Evolutionary conservation across 2,329 filamentous ascomycete species (phyloP).

Genomic region (Neofusicoccum laricinum): DNA sequence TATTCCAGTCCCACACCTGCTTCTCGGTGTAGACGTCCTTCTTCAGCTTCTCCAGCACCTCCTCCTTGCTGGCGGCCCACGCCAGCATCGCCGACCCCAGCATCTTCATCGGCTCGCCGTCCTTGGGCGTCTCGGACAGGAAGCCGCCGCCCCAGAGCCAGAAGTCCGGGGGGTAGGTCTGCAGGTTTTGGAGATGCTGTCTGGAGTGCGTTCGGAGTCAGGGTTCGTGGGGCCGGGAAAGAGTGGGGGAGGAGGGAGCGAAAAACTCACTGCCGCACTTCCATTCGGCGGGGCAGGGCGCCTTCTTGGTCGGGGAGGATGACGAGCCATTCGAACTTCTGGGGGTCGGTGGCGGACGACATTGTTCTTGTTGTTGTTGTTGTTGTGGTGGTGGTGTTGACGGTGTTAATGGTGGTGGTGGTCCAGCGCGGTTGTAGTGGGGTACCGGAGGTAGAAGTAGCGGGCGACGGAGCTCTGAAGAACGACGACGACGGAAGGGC

Average conservation of each 20-base stretch:
- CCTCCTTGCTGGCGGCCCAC: constrained; percentile 65
- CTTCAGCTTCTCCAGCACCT: constrained; percentile 63
- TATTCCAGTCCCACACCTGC: constrained; percentile 72
- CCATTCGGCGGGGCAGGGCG: constrained; percentile 42
- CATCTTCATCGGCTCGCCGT: constrained; percentile 66
- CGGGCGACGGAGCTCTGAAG: neutral
- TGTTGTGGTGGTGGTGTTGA: neutral
- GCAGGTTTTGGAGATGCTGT: constrained; percentile 57
- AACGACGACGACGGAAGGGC: neutral
- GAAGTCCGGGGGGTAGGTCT: constrained; percentile 53
- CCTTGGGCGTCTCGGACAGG: constrained; percentile 63
- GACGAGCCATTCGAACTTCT: constrained; percentile 50
- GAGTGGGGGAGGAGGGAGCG: neutral
- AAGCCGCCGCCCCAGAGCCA: constrained; percentile 67
- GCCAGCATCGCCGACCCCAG: constrained; percentile 70
- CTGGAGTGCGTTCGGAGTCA: constrained; percentile 19
- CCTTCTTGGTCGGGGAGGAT: constrained; percentile 46
- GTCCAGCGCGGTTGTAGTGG: neutral
- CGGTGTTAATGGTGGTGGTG: constrained; percentile 6
- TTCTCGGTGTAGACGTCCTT: constrained; percentile 69
- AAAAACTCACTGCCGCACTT: constrained; percentile 32
- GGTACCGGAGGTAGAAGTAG: neutral
- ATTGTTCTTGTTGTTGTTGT: neutral
- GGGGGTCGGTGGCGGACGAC: constrained; percentile 22
- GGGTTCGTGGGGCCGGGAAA: neutral